phyloP scores from a whole-genome alignment of 805 yeast species.

The Candida easanensis region DNA sequence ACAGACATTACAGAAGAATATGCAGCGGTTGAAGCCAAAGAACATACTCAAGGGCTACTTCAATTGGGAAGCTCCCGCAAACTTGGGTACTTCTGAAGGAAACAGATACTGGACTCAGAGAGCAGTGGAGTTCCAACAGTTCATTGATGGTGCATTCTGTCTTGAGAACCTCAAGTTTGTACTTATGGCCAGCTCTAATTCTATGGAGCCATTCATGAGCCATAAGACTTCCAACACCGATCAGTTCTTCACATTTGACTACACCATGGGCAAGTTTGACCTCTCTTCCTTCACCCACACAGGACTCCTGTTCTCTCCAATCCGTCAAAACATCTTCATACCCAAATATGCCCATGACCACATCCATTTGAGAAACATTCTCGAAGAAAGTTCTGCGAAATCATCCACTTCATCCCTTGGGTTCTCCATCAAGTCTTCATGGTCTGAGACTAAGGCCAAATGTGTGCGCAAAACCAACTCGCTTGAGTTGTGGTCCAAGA shows the following conservation, averaged over 20 bases:
- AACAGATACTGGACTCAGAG: slow-evolving; percentile 41
- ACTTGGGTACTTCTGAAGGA: slow-evolving; percentile 30
- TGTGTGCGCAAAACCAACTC: slow-evolving; percentile 33
- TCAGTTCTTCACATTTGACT: slow-evolving; percentile 43
- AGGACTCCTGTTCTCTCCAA: not conserved
- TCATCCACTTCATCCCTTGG: slow-evolving; percentile 33
- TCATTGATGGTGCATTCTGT: slow-evolving; percentile 30
- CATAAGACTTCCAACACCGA: slow-evolving; percentile 28
- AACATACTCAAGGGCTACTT: slow-evolving; percentile 45
- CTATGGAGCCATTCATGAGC: not conserved
- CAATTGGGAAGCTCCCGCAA: slow-evolving; percentile 21
- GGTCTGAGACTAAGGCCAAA: slow-evolving; percentile 32
- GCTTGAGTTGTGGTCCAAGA: slow-evolving; percentile 53
- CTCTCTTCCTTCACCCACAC: not conserved
- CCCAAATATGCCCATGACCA: slow-evolving; percentile 33
- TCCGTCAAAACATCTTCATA: slow-evolving; percentile 34
- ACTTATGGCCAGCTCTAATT: slow-evolving; percentile 28
- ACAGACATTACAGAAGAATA: slow-evolving; percentile 36
- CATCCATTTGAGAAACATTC: slow-evolving; percentile 19
- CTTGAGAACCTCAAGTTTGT: slow-evolving; percentile 34
- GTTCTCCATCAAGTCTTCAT: slow-evolving; percentile 31
- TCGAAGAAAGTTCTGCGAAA: slow-evolving; percentile 25
- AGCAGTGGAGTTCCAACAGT: slow-evolving; percentile 36
- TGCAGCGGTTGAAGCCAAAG: slow-evolving; percentile 28
- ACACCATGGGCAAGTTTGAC: slow-evolving; percentile 23